Evolutionary conservation across 1,139 yeast species (phyloP).

Genomic region (Saccharomyces hybrid): DNA sequence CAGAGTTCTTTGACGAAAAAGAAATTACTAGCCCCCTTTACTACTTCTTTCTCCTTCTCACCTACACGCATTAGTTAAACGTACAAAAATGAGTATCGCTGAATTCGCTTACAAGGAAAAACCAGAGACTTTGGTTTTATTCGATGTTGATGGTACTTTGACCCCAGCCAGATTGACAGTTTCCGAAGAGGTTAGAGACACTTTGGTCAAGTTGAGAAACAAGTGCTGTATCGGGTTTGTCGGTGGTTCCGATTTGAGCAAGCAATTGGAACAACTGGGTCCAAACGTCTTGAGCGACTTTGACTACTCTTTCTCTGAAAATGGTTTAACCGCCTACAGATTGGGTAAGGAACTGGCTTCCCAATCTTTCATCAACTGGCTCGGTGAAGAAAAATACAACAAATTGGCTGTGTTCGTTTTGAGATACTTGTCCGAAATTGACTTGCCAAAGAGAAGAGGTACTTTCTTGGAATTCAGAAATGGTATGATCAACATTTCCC

Average conservation of each 20-base stretch:
- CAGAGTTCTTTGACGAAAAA: not conserved
- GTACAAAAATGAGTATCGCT: conserved; percentile 28
- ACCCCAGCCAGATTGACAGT: conserved; percentile 90
- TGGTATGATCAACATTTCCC: conserved; percentile 98
- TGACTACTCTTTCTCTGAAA: conserved; percentile 95
- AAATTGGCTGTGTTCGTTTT: conserved; percentile 77
- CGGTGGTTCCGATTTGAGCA: conserved; percentile 93
- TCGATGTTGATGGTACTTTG: conserved; percentile 97
- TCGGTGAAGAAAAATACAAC: conserved; percentile 93
- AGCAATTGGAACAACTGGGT: conserved; percentile 96
- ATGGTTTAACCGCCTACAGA: conserved; percentile 96
- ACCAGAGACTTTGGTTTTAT: conserved; percentile 55
- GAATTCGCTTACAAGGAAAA: conserved; percentile 36
- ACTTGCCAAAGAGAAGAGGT: conserved; percentile 92
- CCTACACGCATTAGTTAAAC: not conserved
- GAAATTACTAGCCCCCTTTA: not conserved
- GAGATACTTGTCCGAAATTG: conserved; percentile 75
- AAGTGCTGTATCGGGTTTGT: conserved; percentile 95
- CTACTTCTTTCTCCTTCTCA: not conserved
- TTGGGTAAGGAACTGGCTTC: conserved; percentile 80
- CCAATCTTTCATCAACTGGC: conserved; percentile 89
- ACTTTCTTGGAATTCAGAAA: conserved; percentile 97
- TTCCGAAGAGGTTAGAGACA: conserved; percentile 71
- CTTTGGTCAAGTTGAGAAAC: conserved; percentile 69
- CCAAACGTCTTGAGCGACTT: conserved; percentile 65